Evolutionary conservation across 352 stramenopile genomes (phyloP).

Genomic region (Globisporangium cystogenes): DNA sequence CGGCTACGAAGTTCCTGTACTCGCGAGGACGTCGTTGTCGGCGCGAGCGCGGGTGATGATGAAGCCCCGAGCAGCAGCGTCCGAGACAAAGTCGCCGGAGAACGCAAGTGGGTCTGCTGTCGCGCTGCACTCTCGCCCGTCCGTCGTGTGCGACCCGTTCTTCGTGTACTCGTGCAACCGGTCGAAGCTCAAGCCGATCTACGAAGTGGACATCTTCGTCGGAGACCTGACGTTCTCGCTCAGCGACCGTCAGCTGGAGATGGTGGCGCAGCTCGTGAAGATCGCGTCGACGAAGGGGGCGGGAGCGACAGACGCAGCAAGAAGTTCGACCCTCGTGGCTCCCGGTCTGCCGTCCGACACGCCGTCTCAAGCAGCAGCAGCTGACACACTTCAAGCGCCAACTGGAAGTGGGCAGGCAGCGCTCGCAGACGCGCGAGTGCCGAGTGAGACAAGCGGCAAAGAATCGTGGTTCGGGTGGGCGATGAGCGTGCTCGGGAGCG

Average conservation of each 20-base stretch:
- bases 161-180: slow-evolving; percentile 60
- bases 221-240: slow-evolving; percentile 68
- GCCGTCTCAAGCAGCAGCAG: neutral
- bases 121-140: slow-evolving; percentile 28
- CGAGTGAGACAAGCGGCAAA: slow-evolving; percentile 4
- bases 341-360: too few species aligned
- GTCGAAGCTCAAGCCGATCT: slow-evolving; percentile 29
- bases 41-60: slow-evolving; percentile 48
- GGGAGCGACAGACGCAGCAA: slow-evolving; percentile 2
- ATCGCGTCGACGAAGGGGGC: slow-evolving; percentile 26
- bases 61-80: slow-evolving; percentile 20
- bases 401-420: too few species aligned
- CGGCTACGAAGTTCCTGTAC: slow-evolving; percentile 75
- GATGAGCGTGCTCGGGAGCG: slow-evolving; percentile 48
- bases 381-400: neutral
- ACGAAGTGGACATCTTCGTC: slow-evolving; percentile 72
- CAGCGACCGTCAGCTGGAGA: slow-evolving; percentile 75
- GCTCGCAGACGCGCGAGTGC: neutral
- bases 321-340: neutral
- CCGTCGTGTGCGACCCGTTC: slow-evolving; percentile 54
- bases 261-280: slow-evolving; percentile 66
- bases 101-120: slow-evolving; percentile 3
- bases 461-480: slow-evolving; percentile 67
- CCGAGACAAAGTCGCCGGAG: too few species aligned
- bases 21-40: slow-evolving; percentile 64